Conservation (phyloP, 2,329 filamentous ascomycete species). For the Ophiostoma angusticollis region DNA sequence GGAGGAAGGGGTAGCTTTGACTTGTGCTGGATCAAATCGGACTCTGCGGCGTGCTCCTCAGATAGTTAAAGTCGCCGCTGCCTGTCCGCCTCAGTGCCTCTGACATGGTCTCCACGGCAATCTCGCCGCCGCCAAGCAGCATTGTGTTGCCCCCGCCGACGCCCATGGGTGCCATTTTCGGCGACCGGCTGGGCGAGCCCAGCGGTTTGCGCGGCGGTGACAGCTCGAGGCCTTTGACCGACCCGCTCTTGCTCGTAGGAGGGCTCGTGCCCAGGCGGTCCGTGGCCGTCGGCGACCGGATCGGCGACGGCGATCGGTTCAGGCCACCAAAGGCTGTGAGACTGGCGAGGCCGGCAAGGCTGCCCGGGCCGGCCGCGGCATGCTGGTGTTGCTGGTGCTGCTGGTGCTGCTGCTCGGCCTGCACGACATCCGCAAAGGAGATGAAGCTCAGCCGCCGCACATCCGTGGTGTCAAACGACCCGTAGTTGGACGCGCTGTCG, state of each 20-base stretch:
- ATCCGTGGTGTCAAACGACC: conserved; percentile 62
- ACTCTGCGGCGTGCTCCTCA: conserved; percentile 44
- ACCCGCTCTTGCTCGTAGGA: conserved; percentile 62
- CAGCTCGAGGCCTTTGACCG: conserved; percentile 60
- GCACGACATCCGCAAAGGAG: conserved; percentile 91
- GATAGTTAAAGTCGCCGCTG: conserved; percentile 59
- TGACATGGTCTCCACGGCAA: conserved; percentile 88
- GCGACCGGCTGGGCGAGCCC: conserved; percentile 39
- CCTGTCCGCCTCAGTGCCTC: conserved; percentile 77
- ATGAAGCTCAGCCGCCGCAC: conserved; percentile 84
- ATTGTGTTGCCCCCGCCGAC: conserved; percentile 2
- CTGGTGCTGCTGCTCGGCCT: conserved; percentile 50
- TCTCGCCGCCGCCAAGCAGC: conserved; percentile 41
- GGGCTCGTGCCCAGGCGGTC: conserved; percentile 47
- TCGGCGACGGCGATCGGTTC: conserved; percentile 66
- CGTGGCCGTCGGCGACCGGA: conserved; percentile 60
- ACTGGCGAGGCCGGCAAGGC: conserved; percentile 51
- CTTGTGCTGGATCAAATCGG: conserved; percentile 36
- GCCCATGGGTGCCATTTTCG: conserved; percentile 16
- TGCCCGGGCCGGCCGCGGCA: conserved; percentile 26
- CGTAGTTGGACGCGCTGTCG: conserved; percentile 63
- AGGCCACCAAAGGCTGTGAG: conserved; percentile 32
- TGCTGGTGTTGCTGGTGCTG: conserved; percentile 12
- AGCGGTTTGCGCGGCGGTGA: conserved; percentile 49
- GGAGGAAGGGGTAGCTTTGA: too few species aligned